Conservation (phyloP, 2,329 filamentous ascomycete species). For the Apiospora kogelbergensis region DNA sequence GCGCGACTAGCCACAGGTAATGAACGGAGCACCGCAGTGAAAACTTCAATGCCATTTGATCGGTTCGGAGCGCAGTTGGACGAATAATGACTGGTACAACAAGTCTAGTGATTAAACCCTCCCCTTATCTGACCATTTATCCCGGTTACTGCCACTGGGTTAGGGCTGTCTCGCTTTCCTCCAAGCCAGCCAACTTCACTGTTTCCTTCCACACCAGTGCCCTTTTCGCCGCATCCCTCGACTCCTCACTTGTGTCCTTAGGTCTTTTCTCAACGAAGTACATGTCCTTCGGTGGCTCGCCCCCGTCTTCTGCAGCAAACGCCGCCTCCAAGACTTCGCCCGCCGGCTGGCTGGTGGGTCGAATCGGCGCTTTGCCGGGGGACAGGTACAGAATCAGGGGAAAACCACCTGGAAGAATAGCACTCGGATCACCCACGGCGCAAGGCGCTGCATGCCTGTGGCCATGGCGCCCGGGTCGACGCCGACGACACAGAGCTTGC, state of each 20-base stretch:
- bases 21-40: no score
- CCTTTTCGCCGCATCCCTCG: neutral
- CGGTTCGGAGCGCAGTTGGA: no score
- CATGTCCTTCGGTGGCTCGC: neutral
- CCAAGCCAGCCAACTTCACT: neutral
- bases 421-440: conserved; percentile 12
- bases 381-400: conserved; percentile 12
- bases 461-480: conserved; percentile 40
- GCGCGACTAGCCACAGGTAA: no score
- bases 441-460: conserved; percentile 26
- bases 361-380: neutral
- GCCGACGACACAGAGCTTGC: conserved; percentile 35
- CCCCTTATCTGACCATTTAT: no score
- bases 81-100: no score
- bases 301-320: neutral
- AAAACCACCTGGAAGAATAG: conserved; percentile 13
- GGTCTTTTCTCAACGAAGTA: neutral
- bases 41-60: no score
- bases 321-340: neutral
- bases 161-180: neutral
- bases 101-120: no score
- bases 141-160: no score
- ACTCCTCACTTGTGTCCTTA: neutral
- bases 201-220: neutral
- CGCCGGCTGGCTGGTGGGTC: no score